phyloP scores from a whole-genome alignment of 768 basidiomycete species.

The Filobasidium wieringae region DNA sequence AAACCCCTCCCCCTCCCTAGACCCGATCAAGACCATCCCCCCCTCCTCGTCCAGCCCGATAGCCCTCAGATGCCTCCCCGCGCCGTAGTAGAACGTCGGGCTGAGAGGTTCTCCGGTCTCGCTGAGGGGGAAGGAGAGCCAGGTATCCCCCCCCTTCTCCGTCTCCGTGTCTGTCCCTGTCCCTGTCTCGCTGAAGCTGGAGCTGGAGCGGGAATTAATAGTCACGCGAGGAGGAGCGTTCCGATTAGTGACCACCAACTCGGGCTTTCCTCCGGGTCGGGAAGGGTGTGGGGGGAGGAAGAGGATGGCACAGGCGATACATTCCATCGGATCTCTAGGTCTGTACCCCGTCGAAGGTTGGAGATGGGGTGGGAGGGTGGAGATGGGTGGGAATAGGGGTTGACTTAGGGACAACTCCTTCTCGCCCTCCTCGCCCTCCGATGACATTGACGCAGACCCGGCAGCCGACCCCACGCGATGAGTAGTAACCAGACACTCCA shows the following conservation, averaged over 20 bases:
- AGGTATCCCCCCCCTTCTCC: conserved; percentile 1
- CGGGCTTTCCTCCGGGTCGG: not conserved
- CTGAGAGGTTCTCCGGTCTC: not conserved
- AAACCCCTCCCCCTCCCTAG: conserved; percentile 4
- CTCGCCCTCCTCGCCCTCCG: too few species aligned
- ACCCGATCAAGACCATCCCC: not conserved
- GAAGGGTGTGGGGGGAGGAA: not conserved
- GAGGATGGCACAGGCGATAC: conserved; percentile 3
- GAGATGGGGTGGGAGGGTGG: not conserved
- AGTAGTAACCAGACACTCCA: not conserved
- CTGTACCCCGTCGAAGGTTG: not conserved
- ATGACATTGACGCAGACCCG: too few species aligned
- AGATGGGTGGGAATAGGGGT: not conserved
- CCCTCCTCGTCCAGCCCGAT: not conserved
- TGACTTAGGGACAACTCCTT: not conserved
- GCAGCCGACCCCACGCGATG: not conserved
- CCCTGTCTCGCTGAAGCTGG: too few species aligned
- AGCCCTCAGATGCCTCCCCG: not conserved
- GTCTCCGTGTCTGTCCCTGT: too few species aligned
- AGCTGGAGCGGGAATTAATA: too few species aligned
- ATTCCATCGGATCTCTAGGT: conserved; percentile 1
- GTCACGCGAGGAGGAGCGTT: too few species aligned
- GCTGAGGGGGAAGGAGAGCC: not conserved
- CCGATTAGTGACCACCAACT: conserved; percentile 5
- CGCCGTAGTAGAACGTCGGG: not conserved